A percentile compares a stretch with the other conserved stretches of the same genome.
Conservation (phyloP, 2,329 filamentous ascomycete genomes). For the Aureobasidium subglaciale region DNA sequence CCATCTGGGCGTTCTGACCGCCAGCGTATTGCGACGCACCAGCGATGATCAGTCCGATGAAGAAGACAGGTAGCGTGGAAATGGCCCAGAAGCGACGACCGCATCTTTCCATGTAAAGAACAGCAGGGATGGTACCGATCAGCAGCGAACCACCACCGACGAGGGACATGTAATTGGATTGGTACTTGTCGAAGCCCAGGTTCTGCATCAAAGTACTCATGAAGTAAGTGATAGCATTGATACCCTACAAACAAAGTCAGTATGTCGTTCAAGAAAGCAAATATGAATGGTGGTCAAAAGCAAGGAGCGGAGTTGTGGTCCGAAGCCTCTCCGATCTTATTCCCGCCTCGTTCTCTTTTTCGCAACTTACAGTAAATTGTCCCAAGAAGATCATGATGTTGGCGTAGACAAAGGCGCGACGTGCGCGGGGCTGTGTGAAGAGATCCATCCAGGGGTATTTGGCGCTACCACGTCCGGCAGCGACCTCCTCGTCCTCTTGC, state of each 20-base stretch:
- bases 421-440: constrained; percentile 61
- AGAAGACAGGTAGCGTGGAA: constrained; percentile 64
- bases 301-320: too few species aligned
- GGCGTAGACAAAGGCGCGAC: constrained; percentile 58
- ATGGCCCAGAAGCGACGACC: constrained; percentile 70
- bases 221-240: constrained; percentile 67
- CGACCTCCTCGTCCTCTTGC: constrained; percentile 45
- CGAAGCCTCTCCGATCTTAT: too few species aligned
- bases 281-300: too few species aligned
- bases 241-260: too few species aligned
- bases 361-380: constrained; percentile 50
- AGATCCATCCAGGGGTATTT: constrained; percentile 67
- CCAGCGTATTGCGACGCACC: constrained; percentile 56
- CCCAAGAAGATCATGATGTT: constrained; percentile 65
- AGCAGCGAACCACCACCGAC: constrained; percentile 63
- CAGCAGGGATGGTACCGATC: constrained; percentile 35
- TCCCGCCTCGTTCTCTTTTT: too few species aligned
- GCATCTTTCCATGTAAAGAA: constrained; percentile 61
- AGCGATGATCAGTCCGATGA: constrained; percentile 60
- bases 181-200: constrained; percentile 57
- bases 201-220: constrained; percentile 61
- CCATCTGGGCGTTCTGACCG: constrained; percentile 42
- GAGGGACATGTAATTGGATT: constrained; percentile 66
- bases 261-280: too few species aligned
- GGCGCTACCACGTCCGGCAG: constrained; percentile 46